Evolutionary conservation across 2,329 filamentous ascomycete species (phyloP).

Genomic region (Paecilomyces niveus): DNA sequence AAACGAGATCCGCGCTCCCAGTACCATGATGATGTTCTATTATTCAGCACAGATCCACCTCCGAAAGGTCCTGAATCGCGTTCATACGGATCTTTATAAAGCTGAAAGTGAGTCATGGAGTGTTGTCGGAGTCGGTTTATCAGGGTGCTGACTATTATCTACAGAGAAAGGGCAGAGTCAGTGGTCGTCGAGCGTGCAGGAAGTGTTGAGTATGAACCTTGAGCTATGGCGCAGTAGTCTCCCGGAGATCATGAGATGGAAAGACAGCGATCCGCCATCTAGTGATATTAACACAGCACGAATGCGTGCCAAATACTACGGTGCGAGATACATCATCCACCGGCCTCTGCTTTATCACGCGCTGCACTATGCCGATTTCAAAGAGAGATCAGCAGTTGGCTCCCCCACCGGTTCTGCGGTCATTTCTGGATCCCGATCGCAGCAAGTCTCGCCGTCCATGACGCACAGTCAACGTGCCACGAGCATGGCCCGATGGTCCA

Average conservation of each 20-base stretch:
- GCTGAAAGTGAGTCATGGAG: conserved; percentile 19
- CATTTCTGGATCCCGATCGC: conserved; percentile 19
- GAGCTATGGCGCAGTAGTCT: conserved; percentile 48
- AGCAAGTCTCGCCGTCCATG: conserved; percentile 30
- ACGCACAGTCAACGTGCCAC: conserved; percentile 20
- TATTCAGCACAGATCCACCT: conserved; percentile 58
- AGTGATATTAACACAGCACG: conserved; percentile 72
- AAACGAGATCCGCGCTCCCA: conserved; percentile 24
- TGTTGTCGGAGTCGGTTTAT: not conserved
- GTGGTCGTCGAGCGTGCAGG: conserved; percentile 33
- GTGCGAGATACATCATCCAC: conserved; percentile 82
- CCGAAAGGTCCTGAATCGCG: conserved; percentile 49
- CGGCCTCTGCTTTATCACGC: conserved; percentile 64
- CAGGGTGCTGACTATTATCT: not conserved
- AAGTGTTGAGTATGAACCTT: conserved; percentile 41
- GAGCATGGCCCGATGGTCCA: conserved; percentile 23
- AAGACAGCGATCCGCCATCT: conserved; percentile 63
- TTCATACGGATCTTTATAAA: conserved; percentile 51
- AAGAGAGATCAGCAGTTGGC: conserved; percentile 15
- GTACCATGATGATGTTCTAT: conserved; percentile 45
- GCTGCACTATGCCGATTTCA: conserved; percentile 41
- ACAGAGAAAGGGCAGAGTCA: conserved; percentile 23
- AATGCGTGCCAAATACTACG: conserved; percentile 89
- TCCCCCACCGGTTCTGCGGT: conserved; percentile 25
- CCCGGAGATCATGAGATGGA: conserved; percentile 50